Evolutionary conservation across 2,329 filamentous ascomycete genomes (phyloP).

Genomic region (Beauveria sp.): DNA sequence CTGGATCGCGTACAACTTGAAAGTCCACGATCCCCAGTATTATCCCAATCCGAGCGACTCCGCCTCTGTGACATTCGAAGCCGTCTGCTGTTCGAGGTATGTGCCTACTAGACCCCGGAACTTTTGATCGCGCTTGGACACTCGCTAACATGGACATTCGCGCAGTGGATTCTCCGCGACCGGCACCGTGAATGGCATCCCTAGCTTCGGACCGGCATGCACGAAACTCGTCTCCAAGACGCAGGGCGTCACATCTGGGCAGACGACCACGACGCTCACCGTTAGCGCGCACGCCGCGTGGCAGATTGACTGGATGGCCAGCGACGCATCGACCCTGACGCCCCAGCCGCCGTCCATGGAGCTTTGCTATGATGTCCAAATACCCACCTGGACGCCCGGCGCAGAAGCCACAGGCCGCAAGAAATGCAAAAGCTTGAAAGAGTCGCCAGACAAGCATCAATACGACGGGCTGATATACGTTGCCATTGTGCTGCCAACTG

Average conservation of each 20-base stretch:
- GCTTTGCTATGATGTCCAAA: neutral
- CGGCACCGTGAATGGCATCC: neutral
- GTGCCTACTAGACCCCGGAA: neutral
- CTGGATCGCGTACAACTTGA: constrained; percentile 1
- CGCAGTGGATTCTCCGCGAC: neutral
- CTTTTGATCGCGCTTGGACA: neutral
- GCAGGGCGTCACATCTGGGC: neutral
- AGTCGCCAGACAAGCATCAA: neutral
- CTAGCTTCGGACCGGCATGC: constrained; percentile 1
- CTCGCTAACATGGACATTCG: too few species aligned
- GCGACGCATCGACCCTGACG: neutral
- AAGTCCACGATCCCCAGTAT: neutral
- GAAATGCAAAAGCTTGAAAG: neutral
- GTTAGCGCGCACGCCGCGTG: constrained; percentile 1
- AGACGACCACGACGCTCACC: neutral
- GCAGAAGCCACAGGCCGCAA: neutral
- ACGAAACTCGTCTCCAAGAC: constrained; percentile 3
- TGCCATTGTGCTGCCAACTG: neutral
- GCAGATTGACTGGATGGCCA: neutral
- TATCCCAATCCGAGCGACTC: neutral
- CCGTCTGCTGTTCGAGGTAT: neutral
- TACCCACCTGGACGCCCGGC: constrained; percentile 5
- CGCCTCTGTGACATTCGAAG: neutral
- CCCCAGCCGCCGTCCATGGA: neutral
- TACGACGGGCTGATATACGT: neutral